phyloP scores from a whole-genome alignment of 495 filamentous ascomycete genomes.

The Rhypophila decipiens region DNA sequence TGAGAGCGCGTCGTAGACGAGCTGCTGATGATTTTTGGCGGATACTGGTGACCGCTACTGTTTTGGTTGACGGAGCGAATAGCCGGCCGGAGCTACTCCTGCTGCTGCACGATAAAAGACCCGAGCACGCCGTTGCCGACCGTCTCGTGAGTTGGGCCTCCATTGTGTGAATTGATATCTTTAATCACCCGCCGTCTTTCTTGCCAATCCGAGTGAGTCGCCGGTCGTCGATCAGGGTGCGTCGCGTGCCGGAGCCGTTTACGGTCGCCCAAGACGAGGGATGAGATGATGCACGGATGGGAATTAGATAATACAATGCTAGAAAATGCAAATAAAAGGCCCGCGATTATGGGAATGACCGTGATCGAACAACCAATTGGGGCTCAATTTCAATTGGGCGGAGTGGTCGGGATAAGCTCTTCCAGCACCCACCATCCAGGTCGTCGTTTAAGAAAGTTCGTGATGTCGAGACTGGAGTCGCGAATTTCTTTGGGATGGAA shows the following conservation, averaged over 20 bases:
- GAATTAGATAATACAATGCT: neutral
- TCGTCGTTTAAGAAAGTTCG: neutral
- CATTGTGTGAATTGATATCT: constrained; percentile 5
- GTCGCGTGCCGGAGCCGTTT: neutral
- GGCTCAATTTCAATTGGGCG: neutral
- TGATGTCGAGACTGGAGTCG: neutral
- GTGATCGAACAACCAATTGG: too few relatives aligned
- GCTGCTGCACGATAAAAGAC: neutral
- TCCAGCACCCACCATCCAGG: neutral
- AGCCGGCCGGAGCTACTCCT: constrained; percentile 22
- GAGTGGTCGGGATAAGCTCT: neutral
- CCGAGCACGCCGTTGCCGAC: constrained; percentile 14
- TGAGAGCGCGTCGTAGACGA: constrained; percentile 65
- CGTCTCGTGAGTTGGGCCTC: constrained; percentile 11
- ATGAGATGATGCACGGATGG: neutral
- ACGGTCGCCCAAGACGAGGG: neutral
- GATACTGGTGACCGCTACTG: constrained; percentile 35
- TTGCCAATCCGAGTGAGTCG: neutral
- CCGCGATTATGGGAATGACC: too few relatives aligned
- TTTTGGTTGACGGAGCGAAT: constrained; percentile 26
- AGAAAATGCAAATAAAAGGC: neutral
- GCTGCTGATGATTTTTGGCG: constrained; percentile 64
- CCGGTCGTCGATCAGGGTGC: neutral
- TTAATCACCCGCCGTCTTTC: neutral
- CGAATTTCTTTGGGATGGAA: neutral